Conservation (phyloP, 2,329 filamentous ascomycete species). For the Cryphonectria carpinicola region DNA sequence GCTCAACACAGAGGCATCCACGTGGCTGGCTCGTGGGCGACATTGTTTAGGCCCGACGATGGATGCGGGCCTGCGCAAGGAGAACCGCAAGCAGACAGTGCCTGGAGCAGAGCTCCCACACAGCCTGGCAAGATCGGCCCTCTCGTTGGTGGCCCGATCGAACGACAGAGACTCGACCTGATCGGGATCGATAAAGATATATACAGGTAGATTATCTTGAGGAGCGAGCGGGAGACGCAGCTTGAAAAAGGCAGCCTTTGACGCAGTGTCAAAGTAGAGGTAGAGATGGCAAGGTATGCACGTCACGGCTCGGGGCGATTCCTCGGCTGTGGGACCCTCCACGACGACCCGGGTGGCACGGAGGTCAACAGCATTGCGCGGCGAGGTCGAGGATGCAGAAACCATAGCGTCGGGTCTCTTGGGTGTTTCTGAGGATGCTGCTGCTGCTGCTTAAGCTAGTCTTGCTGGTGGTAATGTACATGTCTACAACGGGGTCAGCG, state of each 20-base stretch:
- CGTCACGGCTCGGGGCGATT: neutral
- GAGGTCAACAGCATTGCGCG: constrained; percentile 6
- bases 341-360: constrained; percentile 12
- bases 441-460: neutral
- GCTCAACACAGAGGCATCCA: neutral
- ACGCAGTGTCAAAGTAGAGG: constrained; percentile 9
- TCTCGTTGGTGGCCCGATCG: neutral
- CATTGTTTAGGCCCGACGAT: neutral
- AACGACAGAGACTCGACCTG: constrained; percentile 4
- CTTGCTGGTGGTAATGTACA: neutral
- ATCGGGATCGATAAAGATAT: constrained; percentile 14
- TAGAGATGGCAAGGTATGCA: constrained; percentile 2
- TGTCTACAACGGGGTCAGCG: neutral
- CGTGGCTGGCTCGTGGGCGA: neutral
- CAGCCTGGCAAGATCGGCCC: neutral
- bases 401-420: neutral
- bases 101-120: constrained; percentile 2
- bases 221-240: neutral
- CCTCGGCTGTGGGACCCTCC: neutral
- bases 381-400: neutral
- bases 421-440: too few species aligned
- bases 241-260: constrained; percentile 9
- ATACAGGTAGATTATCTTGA: neutral
- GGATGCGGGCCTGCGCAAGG: constrained; percentile 1
- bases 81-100: constrained; percentile 10